A percentile compares a stretch with the other conserved stretches of the same genome.
These are phyloP conservation scores for Geotrichum europaeum DNA, from an alignment of 1,139 yeast species.

Conservation along the genomic window DNA sequence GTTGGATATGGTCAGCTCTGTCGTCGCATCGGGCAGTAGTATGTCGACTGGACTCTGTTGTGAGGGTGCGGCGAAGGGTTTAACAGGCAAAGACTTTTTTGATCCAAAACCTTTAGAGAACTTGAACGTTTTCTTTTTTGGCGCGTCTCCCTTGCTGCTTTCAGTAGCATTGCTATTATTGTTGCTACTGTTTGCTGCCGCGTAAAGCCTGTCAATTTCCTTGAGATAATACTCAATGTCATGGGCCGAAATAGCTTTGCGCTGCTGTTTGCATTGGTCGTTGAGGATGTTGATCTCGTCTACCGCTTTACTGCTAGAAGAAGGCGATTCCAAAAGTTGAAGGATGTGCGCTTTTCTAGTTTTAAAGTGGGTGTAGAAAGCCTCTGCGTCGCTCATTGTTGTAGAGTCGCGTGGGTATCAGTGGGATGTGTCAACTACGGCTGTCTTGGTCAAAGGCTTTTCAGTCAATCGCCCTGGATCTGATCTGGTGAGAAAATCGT, in stretches of 20 bases:
- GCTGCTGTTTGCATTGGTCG: not conserved
- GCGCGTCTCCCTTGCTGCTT: not conserved
- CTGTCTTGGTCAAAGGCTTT: not conserved
- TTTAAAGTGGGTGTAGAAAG: not conserved
- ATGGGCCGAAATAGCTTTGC: not conserved
- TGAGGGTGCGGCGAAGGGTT: not conserved
- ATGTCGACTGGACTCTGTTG: not conserved
- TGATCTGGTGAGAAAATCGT: not conserved
- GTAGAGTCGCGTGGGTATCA: not conserved
- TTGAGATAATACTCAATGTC: conserved; percentile 6
- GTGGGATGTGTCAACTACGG: not conserved
- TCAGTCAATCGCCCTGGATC: not conserved
- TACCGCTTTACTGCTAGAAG: not conserved
- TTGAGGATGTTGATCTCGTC: not conserved
- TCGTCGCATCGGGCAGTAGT: not conserved
- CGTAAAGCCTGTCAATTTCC: conserved; percentile 2
- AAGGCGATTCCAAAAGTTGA: not conserved
- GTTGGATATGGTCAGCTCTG: not conserved
- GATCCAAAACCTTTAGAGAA: conserved; percentile 2
- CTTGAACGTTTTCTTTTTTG: not conserved
- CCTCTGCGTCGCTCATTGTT: not conserved
- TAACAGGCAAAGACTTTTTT: not conserved
- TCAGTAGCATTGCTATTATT: not conserved
- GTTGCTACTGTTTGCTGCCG: not conserved
- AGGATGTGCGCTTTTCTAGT: not conserved